These are phyloP conservation scores for Podila minutissima DNA, from an alignment of 192 early-diverging fungal species.

Conservation along the genomic window DNA sequence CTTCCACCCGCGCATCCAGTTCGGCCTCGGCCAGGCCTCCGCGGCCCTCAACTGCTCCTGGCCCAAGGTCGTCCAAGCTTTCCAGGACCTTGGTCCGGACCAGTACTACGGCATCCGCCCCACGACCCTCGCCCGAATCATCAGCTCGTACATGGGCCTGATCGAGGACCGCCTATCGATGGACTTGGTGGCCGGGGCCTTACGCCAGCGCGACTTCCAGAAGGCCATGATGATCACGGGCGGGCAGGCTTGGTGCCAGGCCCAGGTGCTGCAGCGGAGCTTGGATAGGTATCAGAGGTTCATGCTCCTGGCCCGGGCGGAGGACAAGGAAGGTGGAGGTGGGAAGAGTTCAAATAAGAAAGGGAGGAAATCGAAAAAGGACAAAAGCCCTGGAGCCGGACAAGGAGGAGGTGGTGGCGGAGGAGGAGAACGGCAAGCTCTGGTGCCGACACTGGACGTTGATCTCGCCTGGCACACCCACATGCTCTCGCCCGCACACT, in stretches of 20 bases:
- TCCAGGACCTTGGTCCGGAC: slow-evolving; percentile 40
- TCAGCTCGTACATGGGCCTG: slow-evolving; percentile 30
- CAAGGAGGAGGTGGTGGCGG: neutral
- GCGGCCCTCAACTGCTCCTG: slow-evolving; percentile 41
- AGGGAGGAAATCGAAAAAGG: too few species aligned
- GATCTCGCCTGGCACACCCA: slow-evolving; percentile 80
- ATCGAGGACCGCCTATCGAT: slow-evolving; percentile 41
- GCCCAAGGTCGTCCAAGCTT: slow-evolving; percentile 42
- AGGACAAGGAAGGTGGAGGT: slow-evolving; percentile 8
- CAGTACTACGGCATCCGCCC: slow-evolving; percentile 48
- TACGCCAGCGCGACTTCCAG: slow-evolving; percentile 48
- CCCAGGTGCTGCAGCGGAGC: slow-evolving; percentile 31
- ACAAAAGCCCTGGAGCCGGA: slow-evolving; percentile 29
- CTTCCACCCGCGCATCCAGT: slow-evolving; percentile 44
- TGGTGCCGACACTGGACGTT: slow-evolving; percentile 74
- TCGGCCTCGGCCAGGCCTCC: slow-evolving; percentile 40
- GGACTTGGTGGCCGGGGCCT: slow-evolving; percentile 33
- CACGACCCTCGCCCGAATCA: slow-evolving; percentile 36
- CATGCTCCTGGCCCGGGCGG: slow-evolving; percentile 28
- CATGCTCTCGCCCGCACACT: slow-evolving; percentile 62
- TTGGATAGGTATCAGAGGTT: slow-evolving; percentile 43
- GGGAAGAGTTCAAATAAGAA: neutral
- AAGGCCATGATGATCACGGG: slow-evolving; percentile 53
- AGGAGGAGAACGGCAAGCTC: slow-evolving; percentile 19
- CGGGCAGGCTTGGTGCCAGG: slow-evolving; percentile 44